Conservation (phyloP, 345 rosid genomes). For the Melaleuca quinquenervia region DNA sequence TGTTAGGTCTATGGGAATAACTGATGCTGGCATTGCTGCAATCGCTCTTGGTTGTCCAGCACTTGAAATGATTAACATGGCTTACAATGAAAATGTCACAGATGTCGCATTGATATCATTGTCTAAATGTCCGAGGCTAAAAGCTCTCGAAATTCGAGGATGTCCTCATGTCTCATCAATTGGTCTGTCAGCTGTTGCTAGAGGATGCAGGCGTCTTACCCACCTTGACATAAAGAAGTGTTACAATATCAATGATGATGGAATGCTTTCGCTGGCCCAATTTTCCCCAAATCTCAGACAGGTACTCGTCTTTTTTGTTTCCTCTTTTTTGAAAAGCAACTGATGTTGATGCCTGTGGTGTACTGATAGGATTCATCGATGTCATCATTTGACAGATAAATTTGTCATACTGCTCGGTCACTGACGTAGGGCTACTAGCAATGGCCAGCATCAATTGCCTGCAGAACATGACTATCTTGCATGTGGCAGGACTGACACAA, state of each 20-base stretch:
- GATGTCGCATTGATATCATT: slow-evolving; percentile 35
- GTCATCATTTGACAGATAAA: slow-evolving; percentile 29
- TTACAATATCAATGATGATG: slow-evolving; percentile 39
- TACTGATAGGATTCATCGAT: neutral
- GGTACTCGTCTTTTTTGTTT: slow-evolving; percentile 5
- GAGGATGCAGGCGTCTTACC: slow-evolving; percentile 47
- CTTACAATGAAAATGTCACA: slow-evolving; percentile 44
- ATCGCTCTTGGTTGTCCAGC: slow-evolving; percentile 39
- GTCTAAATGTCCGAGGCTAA: slow-evolving; percentile 41
- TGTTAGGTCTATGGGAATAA: slow-evolving; percentile 44
- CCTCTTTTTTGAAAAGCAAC: neutral
- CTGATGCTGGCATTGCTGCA: slow-evolving; percentile 41
- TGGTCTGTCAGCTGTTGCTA: slow-evolving; percentile 54
- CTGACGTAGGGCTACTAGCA: slow-evolving; percentile 46
- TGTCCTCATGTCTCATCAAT: slow-evolving; percentile 49
- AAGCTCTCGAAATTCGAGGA: slow-evolving; percentile 52
- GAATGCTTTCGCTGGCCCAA: slow-evolving; percentile 52
- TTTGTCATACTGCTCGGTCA: slow-evolving; percentile 48
- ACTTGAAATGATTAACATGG: slow-evolving; percentile 44
- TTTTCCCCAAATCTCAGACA: slow-evolving; percentile 64
- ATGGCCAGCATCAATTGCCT: slow-evolving; percentile 58
- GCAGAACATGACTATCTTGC: slow-evolving; percentile 49
- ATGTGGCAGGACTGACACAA: slow-evolving; percentile 46
- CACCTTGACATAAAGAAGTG: slow-evolving; percentile 65
- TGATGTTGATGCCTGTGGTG: neutral